Percentiles rank a stretch among this genome's conserved stretches.
Evolutionary conservation across 345 rosid genomes (phyloP).

Genomic region (Citrus mangshanensis): DNA sequence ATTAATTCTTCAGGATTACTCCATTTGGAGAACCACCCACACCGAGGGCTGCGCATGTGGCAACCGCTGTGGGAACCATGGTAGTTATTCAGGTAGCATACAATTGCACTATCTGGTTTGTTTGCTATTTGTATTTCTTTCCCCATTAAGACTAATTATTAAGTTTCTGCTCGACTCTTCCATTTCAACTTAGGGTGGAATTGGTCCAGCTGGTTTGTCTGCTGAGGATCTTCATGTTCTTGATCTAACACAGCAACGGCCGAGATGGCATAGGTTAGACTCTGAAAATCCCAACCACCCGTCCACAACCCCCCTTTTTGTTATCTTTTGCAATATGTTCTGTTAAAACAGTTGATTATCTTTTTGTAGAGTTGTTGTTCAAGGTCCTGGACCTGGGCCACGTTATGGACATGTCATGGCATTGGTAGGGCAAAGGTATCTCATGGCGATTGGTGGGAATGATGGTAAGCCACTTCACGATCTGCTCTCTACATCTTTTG

Average conservation of each 20-base stretch:
- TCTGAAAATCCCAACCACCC: neutral
- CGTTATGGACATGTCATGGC: slow-evolving; percentile 99
- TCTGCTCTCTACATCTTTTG: slow-evolving; percentile 3
- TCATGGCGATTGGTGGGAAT: slow-evolving; percentile 99
- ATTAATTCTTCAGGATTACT: slow-evolving; percentile 50
- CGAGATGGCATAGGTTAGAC: slow-evolving; percentile 93
- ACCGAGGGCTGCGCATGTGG: slow-evolving; percentile 99
- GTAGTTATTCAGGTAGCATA: slow-evolving; percentile 91
- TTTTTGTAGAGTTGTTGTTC: slow-evolving; percentile 85
- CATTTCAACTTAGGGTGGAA: slow-evolving; percentile 73
- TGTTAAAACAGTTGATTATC: slow-evolving; percentile 22
- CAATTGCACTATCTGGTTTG: neutral
- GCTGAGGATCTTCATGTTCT: slow-evolving; percentile 99
- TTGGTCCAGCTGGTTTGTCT: slow-evolving; percentile 98
- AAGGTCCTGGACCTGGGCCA: slow-evolving; percentile 99
- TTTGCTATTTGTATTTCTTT: neutral
- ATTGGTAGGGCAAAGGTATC: slow-evolving; percentile 96
- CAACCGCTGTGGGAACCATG: slow-evolving; percentile 99
- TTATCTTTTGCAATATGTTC: neutral
- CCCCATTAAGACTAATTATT: neutral
- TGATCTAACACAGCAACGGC: slow-evolving; percentile 93
- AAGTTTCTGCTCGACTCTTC: slow-evolving; percentile 13
- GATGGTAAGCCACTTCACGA: slow-evolving; percentile 55
- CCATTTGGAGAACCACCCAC: slow-evolving; percentile 98
- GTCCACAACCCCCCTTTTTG: neutral